Percentiles rank a stretch among this genome's conserved stretches.
phyloP scores from a whole-genome alignment of 768 basidiomycete genomes.

The Xanthoconium stramineum region DNA sequence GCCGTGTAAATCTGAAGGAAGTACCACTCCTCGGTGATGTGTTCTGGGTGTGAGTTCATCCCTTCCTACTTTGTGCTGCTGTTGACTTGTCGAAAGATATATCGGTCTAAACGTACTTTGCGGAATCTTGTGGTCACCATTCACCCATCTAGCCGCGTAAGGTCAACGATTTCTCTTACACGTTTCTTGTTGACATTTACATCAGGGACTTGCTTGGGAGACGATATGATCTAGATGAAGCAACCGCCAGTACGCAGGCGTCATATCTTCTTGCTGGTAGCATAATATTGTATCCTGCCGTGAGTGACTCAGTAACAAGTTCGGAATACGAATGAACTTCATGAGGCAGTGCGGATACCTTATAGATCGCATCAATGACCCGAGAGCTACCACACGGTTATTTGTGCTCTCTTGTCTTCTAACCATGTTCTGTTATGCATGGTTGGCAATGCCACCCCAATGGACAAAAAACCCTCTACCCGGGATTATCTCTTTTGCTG shows the following conservation, averaged over 20 bases:
- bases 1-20: slow-evolving; percentile 55
- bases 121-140: slow-evolving; percentile 75
- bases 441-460: slow-evolving; percentile 60
- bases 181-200: slow-evolving; percentile 4
- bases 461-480: slow-evolving; percentile 59
- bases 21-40: slow-evolving; percentile 68
- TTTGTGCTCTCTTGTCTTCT: slow-evolving; percentile 55
- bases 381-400: slow-evolving; percentile 56
- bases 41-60: slow-evolving; percentile 64
- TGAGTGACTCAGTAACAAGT: slow-evolving; percentile 31
- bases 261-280: slow-evolving; percentile 73
- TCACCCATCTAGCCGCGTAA: slow-evolving; percentile 72
- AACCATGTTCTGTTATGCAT: slow-evolving; percentile 59
- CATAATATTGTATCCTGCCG: slow-evolving; percentile 66
- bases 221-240: slow-evolving; percentile 59
- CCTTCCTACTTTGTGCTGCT: neutral
- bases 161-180: slow-evolving; percentile 1
- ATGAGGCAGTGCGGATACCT: slow-evolving; percentile 55
- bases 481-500: slow-evolving; percentile 56
- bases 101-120: slow-evolving; percentile 74
- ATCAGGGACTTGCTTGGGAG: slow-evolving; percentile 68
- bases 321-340: neutral
- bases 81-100: slow-evolving; percentile 43
- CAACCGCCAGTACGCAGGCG: slow-evolving; percentile 57
- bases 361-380: slow-evolving; percentile 56